These are phyloP conservation scores for Diaporthe sp. DNA, from an alignment of 2,329 filamentous ascomycete genomes.

Conservation along the genomic window DNA sequence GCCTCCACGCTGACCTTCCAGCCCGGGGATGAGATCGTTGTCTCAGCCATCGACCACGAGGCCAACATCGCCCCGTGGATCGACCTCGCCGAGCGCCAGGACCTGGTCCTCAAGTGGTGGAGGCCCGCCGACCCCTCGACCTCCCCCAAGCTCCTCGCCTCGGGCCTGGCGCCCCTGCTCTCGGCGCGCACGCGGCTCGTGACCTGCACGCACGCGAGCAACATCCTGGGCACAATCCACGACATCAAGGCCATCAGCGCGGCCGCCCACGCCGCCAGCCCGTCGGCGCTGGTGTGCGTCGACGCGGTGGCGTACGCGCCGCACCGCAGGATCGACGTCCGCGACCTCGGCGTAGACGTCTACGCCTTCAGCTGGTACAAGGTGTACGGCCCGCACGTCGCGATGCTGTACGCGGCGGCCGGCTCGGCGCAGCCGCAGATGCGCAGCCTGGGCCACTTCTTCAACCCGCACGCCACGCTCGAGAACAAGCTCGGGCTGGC, in stretches of 20 bases:
- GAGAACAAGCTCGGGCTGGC: constrained; percentile 78
- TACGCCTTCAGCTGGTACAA: constrained; percentile 90
- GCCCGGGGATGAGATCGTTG: constrained; percentile 74
- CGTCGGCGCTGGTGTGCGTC: constrained; percentile 74
- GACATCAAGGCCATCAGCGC: constrained; percentile 70
- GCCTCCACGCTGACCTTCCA: constrained; percentile 66
- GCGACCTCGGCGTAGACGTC: constrained; percentile 78
- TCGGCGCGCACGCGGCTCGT: constrained; percentile 77
- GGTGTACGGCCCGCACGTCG: constrained; percentile 82
- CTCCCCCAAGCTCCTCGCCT: constrained; percentile 68
- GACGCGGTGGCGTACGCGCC: constrained; percentile 85
- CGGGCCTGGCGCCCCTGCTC: constrained; percentile 71
- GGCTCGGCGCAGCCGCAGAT: constrained; percentile 66
- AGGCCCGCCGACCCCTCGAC: constrained; percentile 54
- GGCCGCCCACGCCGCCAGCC: constrained; percentile 62
- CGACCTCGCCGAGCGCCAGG: constrained; percentile 72
- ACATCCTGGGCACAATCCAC: constrained; percentile 80
- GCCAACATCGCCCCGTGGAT: constrained; percentile 83
- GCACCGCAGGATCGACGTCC: constrained; percentile 78
- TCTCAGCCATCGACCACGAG: constrained; percentile 83
- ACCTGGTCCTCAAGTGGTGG: constrained; percentile 80
- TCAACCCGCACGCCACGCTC: constrained; percentile 72
- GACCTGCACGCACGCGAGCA: constrained; percentile 80
- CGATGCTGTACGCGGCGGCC: constrained; percentile 76
- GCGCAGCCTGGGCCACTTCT: constrained; percentile 73